phyloP scores from a whole-genome alignment of 2,329 filamentous ascomycete genomes.

The Sclerotinia borealis region DNA sequence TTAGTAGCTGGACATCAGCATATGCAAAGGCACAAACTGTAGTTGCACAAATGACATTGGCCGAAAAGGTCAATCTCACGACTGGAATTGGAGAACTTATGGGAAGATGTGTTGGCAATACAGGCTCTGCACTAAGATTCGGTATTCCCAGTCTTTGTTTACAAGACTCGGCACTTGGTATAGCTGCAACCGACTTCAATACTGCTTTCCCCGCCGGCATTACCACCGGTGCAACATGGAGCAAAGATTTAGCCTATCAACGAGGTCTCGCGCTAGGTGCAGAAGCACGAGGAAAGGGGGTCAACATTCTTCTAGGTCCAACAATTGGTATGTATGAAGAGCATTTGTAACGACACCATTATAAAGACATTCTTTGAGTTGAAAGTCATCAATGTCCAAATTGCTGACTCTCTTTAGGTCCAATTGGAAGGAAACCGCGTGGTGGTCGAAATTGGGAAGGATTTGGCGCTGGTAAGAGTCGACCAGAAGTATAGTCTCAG shows the following conservation, averaged over 20 bases:
- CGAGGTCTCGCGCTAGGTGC: constrained; percentile 62
- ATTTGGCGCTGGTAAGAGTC: constrained; percentile 44
- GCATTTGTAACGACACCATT: too few species aligned
- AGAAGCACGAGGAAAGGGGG: constrained; percentile 68
- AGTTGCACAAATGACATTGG: constrained; percentile 70
- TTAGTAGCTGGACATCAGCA: constrained; percentile 53
- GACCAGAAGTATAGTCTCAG: not conserved
- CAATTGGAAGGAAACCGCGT: constrained; percentile 64
- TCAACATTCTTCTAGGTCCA: constrained; percentile 58
- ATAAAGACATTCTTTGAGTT: not conserved
- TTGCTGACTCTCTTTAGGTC: constrained; percentile 38
- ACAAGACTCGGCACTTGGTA: constrained; percentile 65
- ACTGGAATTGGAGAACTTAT: constrained; percentile 66
- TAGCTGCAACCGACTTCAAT: constrained; percentile 67
- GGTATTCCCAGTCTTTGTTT: constrained; percentile 68
- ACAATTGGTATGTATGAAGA: constrained; percentile 40
- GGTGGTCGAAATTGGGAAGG: constrained; percentile 73
- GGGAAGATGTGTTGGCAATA: constrained; percentile 69
- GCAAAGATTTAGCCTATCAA: constrained; percentile 64
- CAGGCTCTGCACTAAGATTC: constrained; percentile 62
- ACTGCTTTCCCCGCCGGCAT: constrained; percentile 78
- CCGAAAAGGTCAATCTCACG: constrained; percentile 75
- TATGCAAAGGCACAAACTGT: constrained; percentile 63
- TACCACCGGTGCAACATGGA: constrained; percentile 67
- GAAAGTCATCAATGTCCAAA: not conserved